Evolutionary conservation across 2,329 filamentous ascomycete genomes (phyloP).

Genomic region (Anthostomella pinea): DNA sequence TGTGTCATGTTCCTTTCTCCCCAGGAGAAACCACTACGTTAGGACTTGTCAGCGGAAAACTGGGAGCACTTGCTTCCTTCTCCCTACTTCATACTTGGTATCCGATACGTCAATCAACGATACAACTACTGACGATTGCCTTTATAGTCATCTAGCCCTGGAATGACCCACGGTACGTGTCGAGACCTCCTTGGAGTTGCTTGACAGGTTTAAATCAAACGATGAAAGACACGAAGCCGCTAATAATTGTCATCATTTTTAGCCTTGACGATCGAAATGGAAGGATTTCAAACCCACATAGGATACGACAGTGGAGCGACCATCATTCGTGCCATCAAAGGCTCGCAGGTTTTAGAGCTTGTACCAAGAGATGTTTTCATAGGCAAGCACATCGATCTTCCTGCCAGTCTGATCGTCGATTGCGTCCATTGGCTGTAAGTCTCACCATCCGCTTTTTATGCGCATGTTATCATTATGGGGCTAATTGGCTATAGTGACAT

Average conservation of each 20-base stretch:
- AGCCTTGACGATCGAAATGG: slow-evolving; percentile 26
- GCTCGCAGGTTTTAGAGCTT: slow-evolving; percentile 29
- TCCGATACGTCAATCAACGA: no score
- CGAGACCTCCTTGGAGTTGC: not conserved
- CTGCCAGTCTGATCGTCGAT: slow-evolving; percentile 44
- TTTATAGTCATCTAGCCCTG: slow-evolving; percentile 46
- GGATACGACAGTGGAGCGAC: slow-evolving; percentile 41
- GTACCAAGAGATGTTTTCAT: slow-evolving; percentile 34
- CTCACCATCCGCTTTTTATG: no score
- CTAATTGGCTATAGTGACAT: slow-evolving; percentile 14
- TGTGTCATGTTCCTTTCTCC: no score
- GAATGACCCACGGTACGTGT: slow-evolving; percentile 49
- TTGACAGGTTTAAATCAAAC: not conserved
- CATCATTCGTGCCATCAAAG: slow-evolving; percentile 41
- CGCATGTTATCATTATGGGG: no score
- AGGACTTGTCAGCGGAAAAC: no score
- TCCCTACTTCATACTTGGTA: no score
- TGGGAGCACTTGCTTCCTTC: no score
- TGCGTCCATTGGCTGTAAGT: slow-evolving; percentile 62
- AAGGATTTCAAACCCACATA: slow-evolving; percentile 50
- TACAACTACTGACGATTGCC: no score
- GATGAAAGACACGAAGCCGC: slow-evolving; percentile 6
- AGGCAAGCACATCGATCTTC: slow-evolving; percentile 43
- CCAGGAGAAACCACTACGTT: no score
- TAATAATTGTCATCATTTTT: slow-evolving; percentile 16